A percentile compares a stretch with the other conserved stretches of the same genome.
Evolutionary conservation across 805 yeast genomes (phyloP).

Genomic region (Lipomyces kockii): DNA sequence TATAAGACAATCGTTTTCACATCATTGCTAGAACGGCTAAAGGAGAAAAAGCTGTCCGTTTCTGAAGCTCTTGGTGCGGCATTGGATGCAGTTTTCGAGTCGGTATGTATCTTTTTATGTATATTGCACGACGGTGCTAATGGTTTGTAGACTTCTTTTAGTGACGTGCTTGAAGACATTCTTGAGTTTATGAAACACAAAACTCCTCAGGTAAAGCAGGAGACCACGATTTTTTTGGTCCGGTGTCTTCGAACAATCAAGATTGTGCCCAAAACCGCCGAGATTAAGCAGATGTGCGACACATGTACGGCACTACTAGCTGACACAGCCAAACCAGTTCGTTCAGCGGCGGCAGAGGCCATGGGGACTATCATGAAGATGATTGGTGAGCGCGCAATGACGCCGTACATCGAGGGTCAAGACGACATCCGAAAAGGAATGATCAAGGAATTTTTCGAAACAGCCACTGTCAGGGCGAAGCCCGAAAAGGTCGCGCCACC

Average conservation of each 20-base stretch:
- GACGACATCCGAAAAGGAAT: slow-evolving; percentile 77
- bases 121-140: not conserved
- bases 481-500: slow-evolving; percentile 43
- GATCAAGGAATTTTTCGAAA: slow-evolving; percentile 61
- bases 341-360: slow-evolving; percentile 75
- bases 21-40: slow-evolving; percentile 77
- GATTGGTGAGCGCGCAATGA: slow-evolving; percentile 73
- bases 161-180: slow-evolving; percentile 64
- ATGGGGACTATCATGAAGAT: slow-evolving; percentile 83
- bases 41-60: slow-evolving; percentile 83
- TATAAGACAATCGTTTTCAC: slow-evolving; percentile 59
- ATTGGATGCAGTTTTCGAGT: slow-evolving; percentile 63
- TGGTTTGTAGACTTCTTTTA: slow-evolving; percentile 48
- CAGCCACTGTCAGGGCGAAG: slow-evolving; percentile 59
- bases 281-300: slow-evolving; percentile 62
- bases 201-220: slow-evolving; percentile 80
- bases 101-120: slow-evolving; percentile 25
- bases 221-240: slow-evolving; percentile 66
- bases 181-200: slow-evolving; percentile 68
- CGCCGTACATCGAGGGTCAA: slow-evolving; percentile 63
- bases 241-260: slow-evolving; percentile 62
- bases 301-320: slow-evolving; percentile 64
- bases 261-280: slow-evolving; percentile 55
- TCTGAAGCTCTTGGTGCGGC: slow-evolving; percentile 71
- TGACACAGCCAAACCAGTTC: slow-evolving; percentile 83